A percentile compares a stretch with the other conserved stretches of the same genome.
phyloP scores from a whole-genome alignment of 169 alveolate species.

The Eimeria sp. region DNA sequence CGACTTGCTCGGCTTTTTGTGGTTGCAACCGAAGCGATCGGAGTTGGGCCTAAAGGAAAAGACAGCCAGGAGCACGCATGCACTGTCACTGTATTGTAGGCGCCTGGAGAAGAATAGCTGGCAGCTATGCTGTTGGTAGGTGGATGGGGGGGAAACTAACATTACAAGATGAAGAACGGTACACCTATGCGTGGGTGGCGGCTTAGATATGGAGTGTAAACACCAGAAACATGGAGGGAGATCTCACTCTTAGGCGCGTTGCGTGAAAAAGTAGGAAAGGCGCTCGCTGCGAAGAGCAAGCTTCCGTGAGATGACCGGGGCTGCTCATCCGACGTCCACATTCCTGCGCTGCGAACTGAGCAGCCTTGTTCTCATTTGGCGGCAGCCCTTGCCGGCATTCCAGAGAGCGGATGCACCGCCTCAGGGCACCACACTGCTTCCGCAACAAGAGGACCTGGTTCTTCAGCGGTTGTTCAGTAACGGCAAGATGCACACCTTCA shows the following conservation, averaged over 20 bases:
- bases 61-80: neutral
- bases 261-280: slow-evolving; percentile 63
- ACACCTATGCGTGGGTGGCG: neutral
- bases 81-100: neutral
- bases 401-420: slow-evolving; percentile 24
- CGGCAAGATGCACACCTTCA: slow-evolving; percentile 42
- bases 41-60: slow-evolving; percentile 12
- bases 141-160: too few relatives aligned
- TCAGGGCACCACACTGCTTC: slow-evolving; percentile 7
- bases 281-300: neutral
- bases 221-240: too few relatives aligned
- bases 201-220: neutral
- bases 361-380: neutral
- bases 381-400: neutral
- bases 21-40: slow-evolving; percentile 34
- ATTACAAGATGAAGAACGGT: neutral
- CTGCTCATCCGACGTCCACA: neutral
- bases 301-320: neutral
- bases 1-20: slow-evolving; percentile 45
- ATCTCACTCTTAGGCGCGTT: slow-evolving; percentile 22
- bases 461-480: slow-evolving; percentile 24
- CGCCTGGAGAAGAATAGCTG: neutral
- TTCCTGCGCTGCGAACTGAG: neutral
- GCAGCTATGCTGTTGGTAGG: neutral
- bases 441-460: neutral